Conservation (phyloP, 345 rosid species). For the Populus tremula region DNA sequence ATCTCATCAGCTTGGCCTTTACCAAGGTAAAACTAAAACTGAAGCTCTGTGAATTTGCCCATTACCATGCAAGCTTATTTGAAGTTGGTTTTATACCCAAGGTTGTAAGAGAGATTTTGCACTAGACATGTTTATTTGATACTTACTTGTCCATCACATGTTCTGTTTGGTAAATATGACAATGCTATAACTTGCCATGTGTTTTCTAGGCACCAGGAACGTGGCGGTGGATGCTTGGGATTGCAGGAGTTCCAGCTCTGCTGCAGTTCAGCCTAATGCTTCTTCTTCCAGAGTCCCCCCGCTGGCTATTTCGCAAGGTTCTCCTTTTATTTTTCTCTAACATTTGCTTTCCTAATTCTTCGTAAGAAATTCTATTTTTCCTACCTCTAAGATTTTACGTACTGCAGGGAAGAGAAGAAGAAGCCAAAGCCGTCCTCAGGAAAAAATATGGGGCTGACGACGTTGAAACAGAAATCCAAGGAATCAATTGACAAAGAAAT, state of each 20-base stretch:
- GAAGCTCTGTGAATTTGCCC: neutral
- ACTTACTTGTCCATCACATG: too few species aligned
- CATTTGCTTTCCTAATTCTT: neutral
- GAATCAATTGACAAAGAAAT: constrained; percentile 64
- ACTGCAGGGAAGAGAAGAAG: constrained; percentile 70
- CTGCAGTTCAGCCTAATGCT: constrained; percentile 72
- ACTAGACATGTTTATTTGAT: too few species aligned
- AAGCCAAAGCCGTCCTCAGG: constrained; percentile 57
- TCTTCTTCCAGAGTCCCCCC: constrained; percentile 82
- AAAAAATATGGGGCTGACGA: constrained; percentile 56
- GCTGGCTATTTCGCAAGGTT: constrained; percentile 88
- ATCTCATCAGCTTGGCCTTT: constrained; percentile 82
- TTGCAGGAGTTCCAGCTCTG: constrained; percentile 78
- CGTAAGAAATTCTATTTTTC: neutral
- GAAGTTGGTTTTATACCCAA: too few species aligned
- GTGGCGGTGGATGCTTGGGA: constrained; percentile 98
- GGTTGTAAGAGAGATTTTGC: too few species aligned
- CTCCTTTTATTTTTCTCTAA: neutral
- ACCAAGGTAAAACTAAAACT: constrained; percentile 41
- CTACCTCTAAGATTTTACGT: neutral
- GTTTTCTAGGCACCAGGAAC: constrained; percentile 54
- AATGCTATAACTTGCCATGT: too few species aligned
- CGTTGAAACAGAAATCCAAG: constrained; percentile 59
- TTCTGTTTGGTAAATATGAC: neutral
- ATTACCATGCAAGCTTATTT: too few species aligned